phyloP scores from a whole-genome alignment of 148 eudicot genomes.

The Camellia sinensis region DNA sequence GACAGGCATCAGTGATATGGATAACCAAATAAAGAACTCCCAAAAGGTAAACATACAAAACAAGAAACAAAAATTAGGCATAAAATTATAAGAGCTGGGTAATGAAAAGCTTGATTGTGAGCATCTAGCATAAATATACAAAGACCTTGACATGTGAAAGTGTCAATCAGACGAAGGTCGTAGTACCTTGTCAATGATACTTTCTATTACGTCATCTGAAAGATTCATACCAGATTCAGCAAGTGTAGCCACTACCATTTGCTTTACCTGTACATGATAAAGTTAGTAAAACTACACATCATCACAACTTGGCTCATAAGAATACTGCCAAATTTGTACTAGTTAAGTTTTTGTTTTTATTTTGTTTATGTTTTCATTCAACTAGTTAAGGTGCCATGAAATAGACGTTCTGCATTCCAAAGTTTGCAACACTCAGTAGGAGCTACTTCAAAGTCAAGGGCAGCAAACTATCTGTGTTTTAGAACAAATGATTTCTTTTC shows the following conservation, averaged over 20 bases:
- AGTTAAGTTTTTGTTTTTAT: not conserved
- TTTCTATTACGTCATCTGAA: constrained; percentile 65
- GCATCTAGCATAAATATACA: not conserved
- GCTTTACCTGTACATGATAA: constrained; percentile 47
- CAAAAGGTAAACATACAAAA: constrained; percentile 6
- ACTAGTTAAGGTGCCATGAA: no score
- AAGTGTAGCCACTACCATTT: constrained; percentile 74
- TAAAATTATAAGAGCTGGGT: not conserved
- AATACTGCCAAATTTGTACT: no score
- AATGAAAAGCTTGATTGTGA: not conserved
- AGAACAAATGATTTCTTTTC: not conserved
- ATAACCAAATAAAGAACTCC: not conserved
- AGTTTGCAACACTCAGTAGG: not conserved
- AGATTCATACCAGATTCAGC: constrained; percentile 70
- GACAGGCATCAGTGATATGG: not conserved
- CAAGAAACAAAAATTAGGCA: not conserved
- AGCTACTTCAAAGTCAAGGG: not conserved
- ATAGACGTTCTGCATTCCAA: not conserved
- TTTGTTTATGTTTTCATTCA: not conserved
- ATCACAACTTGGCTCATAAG: no score
- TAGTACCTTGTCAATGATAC: constrained; percentile 63
- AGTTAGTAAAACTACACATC: not conserved
- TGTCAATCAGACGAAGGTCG: constrained; percentile 1
- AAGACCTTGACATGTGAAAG: not conserved
- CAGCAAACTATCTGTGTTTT: not conserved